Base-by-base conservation (phyloP, 306 rosid species). In the Inga leiocalycina region DNA sequence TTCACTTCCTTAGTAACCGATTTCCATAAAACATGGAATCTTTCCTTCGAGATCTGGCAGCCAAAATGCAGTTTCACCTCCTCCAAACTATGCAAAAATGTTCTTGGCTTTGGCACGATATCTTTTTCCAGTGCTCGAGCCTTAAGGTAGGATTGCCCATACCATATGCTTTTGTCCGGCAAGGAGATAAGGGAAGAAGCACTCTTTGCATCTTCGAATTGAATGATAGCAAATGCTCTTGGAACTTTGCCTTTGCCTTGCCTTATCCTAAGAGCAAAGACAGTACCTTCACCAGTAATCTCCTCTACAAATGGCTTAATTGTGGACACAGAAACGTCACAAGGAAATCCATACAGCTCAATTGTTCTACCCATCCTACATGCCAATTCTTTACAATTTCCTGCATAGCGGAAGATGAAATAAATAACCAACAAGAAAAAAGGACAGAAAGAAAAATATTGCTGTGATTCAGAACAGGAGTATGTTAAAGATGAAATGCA, bases 341-440 rank as follows among this genome's bases (percentile, higher is more conserved):
- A 16, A 79, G 94, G 90, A 85, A 95, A 93, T 86, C 98, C 98
- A 74, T 64, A 77, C 80, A 95, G 72, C 79, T 80, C 88, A 83
- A 93, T 74, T 35, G 98, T 93, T 86, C 83, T 91, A 66, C 94
- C 91, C 95, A 91, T 91, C 67, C 48, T 41, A 65, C 49, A 71
- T 73, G 59, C 51, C 17, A 78, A 73, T 52, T 77, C 85, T 66
- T 54, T 27, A 35, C 20, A 14, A 46, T 80, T 72, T 72, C 83
- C 89, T 84, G 75, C 27, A 81, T 16, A 66, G 35, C n/a, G 10
- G 14, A 46, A 77, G 41, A 68, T 70, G 7, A 76, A 51, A 39
- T n/a, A 65, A 64, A 46, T 37, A 12, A 22, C 70, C n/a, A 39
- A 37, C 10, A 10, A 54, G 7, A 9, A 44, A 61, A 46, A 54